phyloP scores from a whole-genome alignment of 768 basidiomycete genomes.

The Leccinum rimulosum region DNA sequence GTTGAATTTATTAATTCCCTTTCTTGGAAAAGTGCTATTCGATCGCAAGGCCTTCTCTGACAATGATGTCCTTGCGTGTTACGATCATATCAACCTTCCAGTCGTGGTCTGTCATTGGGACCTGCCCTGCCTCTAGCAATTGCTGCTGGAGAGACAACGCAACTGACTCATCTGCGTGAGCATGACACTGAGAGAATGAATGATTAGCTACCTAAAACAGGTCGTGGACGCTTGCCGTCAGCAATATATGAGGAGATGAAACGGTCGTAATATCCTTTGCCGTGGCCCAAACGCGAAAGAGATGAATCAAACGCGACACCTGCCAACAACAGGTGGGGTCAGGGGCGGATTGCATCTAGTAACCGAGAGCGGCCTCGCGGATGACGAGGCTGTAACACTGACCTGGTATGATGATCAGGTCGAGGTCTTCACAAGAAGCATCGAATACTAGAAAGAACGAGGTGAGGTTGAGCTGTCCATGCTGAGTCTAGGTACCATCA shows the following conservation, averaged over 20 bases:
- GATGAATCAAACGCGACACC: slow-evolving; percentile 75
- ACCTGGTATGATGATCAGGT: slow-evolving; percentile 72
- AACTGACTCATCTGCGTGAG: slow-evolving; percentile 40
- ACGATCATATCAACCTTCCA: slow-evolving; percentile 65
- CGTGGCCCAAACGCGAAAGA: slow-evolving; percentile 71
- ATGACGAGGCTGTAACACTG: slow-evolving; percentile 16
- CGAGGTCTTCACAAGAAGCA: slow-evolving; percentile 41
- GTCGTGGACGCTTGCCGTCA: slow-evolving; percentile 41
- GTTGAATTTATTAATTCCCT: slow-evolving; percentile 4
- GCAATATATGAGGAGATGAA: slow-evolving; percentile 58
- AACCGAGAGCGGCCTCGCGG: slow-evolving; percentile 5
- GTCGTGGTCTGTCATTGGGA: slow-evolving; percentile 58
- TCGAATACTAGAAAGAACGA: slow-evolving; percentile 29
- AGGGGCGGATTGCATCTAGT: slow-evolving; percentile 5
- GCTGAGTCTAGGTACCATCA: slow-evolving; percentile 1
- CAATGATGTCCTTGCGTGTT: slow-evolving; percentile 41
- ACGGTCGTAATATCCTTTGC: slow-evolving; percentile 81
- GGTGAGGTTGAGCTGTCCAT: neutral
- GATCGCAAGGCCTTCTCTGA: slow-evolving; percentile 21
- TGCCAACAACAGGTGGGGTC: slow-evolving; percentile 25
- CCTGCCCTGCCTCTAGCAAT: slow-evolving; percentile 45
- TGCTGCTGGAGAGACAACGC: slow-evolving; percentile 65
- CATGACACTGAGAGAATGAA: slow-evolving; percentile 8
- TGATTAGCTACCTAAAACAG: slow-evolving; percentile 53
- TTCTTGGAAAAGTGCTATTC: slow-evolving; percentile 15